A percentile compares a stretch with the other conserved stretches of the same genome.
Evolutionary conservation across 2,329 filamentous ascomycete species (phyloP).

Genomic region (Tolypocladium tropicale): DNA sequence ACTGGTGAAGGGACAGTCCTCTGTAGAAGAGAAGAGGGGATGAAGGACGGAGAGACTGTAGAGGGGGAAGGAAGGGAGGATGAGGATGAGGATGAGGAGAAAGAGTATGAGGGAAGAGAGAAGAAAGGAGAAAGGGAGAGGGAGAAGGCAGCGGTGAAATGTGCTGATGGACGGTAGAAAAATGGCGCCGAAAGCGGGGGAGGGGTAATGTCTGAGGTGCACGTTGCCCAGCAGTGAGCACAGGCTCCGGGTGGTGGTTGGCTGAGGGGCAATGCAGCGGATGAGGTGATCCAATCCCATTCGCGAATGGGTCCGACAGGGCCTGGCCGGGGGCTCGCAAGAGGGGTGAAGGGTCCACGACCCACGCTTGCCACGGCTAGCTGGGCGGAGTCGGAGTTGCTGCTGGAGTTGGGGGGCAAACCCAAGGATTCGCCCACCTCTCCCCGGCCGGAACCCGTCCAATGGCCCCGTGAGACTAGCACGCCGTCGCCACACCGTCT

Average conservation of each 20-base stretch:
- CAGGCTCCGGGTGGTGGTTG: background rate
- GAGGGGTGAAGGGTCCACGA: background rate
- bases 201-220: slow-evolving; percentile 14
- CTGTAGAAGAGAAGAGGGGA: slow-evolving; percentile 6
- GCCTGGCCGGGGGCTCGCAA: too few relatives aligned
- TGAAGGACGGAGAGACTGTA: too few relatives aligned
- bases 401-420: too few relatives aligned
- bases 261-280: background rate
- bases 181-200: slow-evolving; percentile 24
- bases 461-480: background rate
- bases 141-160: slow-evolving; percentile 7
- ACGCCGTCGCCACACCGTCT: background rate
- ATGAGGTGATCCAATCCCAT: background rate
- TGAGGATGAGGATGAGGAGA: slow-evolving; percentile 9
- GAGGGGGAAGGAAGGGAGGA: slow-evolving; percentile 8
- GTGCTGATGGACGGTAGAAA: slow-evolving; percentile 9
- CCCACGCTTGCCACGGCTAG: too few relatives aligned
- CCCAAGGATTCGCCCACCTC: background rate
- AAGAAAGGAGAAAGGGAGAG: slow-evolving; percentile 10
- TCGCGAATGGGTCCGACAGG: background rate
- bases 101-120: slow-evolving; percentile 8
- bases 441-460: background rate
- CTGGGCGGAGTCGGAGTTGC: background rate
- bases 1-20: background rate
- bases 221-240: background rate